Base-by-base conservation (phyloP, 2,329 filamentous ascomycete species). In the Cadophora sp. region DNA sequence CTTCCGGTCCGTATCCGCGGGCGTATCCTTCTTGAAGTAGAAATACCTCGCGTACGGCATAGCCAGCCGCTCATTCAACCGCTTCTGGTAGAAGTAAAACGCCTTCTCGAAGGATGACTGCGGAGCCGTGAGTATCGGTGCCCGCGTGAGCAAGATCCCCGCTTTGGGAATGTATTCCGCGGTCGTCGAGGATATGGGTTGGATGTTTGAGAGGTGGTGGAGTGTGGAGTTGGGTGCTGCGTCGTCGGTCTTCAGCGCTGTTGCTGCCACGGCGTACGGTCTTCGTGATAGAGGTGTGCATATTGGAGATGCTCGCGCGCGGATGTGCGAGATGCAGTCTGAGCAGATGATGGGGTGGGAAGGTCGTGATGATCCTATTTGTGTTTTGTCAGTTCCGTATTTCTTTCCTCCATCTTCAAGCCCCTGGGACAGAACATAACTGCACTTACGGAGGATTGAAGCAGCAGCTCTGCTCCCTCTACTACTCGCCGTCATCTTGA, bases 31-130 rank as follows among this genome's bases (percentile, higher is more conserved):
- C 83, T 97, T 97, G 87, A 94, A 97, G 85, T 97, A 99, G 82
- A 98, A 96, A 78, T 92, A 92, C 72, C 92, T 89, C 65, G 91
- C 91, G 80, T 98, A 99, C 1, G 94, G 92, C 4, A 96, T 86
- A 22, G 90, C 89, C 62, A 97, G 85, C 51, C 96, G 92, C 84
- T 99, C 96, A 80, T 98, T 97, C 68, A 99, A 86, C 16, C 96
- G 93, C 75, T 95, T 95, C 82, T 99, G 96, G 83, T 99, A 99
- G 79, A 99, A 94, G 84, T 91, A 97, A 82, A 91, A 98, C 71
- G 95, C 86, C 77, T 93, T 91, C 80, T 99, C 96, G 80, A 99
- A 98, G 14, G 92, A 85, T 41, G 91, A 92, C 63, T 95, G 89
- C 68, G 91, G 85, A 72, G 92, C 91, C 30, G 96, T 98, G 75